Evolutionary conservation across 2,329 filamentous ascomycete species (phyloP).

Genomic region (Plectosphaerella plurivora): DNA sequence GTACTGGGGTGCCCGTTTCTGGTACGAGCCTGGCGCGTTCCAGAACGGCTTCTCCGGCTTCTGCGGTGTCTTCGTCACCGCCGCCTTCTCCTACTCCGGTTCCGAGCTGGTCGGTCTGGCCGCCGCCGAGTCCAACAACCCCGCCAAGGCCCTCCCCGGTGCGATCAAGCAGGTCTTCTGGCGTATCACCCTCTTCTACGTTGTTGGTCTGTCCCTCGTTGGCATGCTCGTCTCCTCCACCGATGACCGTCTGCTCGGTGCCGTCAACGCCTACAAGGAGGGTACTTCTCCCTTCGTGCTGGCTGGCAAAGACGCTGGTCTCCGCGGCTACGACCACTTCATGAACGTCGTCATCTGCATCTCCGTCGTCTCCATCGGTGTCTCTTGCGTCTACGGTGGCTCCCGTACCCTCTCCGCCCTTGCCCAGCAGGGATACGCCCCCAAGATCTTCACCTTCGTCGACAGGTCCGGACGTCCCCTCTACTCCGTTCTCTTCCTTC

Average conservation of each 20-base stretch:
- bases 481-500: conserved; percentile 35
- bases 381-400: conserved; percentile 50
- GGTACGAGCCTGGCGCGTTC: conserved; percentile 48
- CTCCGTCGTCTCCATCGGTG: conserved; percentile 50
- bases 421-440: conserved; percentile 51
- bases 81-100: conserved; percentile 64
- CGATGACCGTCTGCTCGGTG: conserved; percentile 37
- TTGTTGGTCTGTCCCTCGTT: conserved; percentile 44
- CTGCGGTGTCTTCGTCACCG: conserved; percentile 65
- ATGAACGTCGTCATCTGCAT: conserved; percentile 52
- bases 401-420: conserved; percentile 53
- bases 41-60: conserved; percentile 67
- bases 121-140: conserved; percentile 64
- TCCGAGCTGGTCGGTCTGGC: conserved; percentile 67
- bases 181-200: conserved; percentile 48
- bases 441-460: conserved; percentile 48
- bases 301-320: conserved; percentile 20
- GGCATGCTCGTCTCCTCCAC: conserved; percentile 39
- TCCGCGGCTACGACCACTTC: conserved; percentile 42
- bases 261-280: conserved; percentile 37
- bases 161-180: conserved; percentile 72
- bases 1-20: conserved; percentile 37
- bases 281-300: conserved; percentile 13
- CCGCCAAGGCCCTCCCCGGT: conserved; percentile 66
- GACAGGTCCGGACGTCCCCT: conserved; percentile 50